Evolutionary conservation across 179 eudicot species (phyloP), one percentile per base, ranked within the genome.

Genomic region (Beta corolliflora): DNA sequence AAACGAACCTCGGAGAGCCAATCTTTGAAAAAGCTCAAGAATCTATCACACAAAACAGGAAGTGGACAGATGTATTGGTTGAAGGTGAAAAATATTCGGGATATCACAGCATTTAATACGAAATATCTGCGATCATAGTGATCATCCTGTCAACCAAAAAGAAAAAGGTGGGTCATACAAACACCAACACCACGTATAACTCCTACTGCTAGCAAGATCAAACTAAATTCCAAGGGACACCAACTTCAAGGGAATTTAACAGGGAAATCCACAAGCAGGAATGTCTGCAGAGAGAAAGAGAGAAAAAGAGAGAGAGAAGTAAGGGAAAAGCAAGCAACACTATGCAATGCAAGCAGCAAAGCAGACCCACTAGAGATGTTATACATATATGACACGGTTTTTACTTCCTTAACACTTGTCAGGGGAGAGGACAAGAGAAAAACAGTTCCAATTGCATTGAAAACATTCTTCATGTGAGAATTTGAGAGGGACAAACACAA

Each of bases 1-100:
- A 79, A 82, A 73, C 90, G 76, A 80, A 96, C 99, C 98, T 91
- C 88, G 9, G 81, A 86, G 55, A 96, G 82, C 53, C 89, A 88
- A 81, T 82, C 76, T 77, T 84, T 89, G 36, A 96, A 77, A 85
- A 91, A 94, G 73, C 81, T 87, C 80, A 96, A 82, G 87, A 94
- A 91, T 64, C 83, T 89, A 23, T 91, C 88, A 67, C 86, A 75
- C 83, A 91, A 83, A 82, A 80, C 85, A 73, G 86, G 85, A 73
- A 89, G 87, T 19, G 87, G 88, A 76, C 80, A 54, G 73, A 82
- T 79, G 91, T 89, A 81, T 68, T 87, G 88, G 81, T 81, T 89
- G 74, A 89, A 84, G 85, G 81, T 88, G 81, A 94, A 82, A 84
- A 90, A 96, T 68, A 90, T 90, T 85, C 87, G 87, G 15, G 94